phyloP scores from a whole-genome alignment of 768 basidiomycete genomes.

The Scleroderma citrinum region DNA sequence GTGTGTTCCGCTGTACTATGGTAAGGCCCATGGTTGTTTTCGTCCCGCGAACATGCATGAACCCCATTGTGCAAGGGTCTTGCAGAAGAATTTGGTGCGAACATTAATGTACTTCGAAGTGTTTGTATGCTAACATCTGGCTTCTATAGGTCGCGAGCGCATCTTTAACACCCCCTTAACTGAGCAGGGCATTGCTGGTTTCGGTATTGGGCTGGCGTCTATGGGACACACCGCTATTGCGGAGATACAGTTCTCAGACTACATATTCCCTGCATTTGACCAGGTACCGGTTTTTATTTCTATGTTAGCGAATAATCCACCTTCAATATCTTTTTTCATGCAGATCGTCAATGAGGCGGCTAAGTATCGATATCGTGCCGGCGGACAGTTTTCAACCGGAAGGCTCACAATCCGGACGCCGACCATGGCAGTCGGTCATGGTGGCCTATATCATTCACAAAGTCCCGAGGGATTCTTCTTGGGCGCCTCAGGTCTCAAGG shows the following conservation, averaged over 20 bases:
- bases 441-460: slow-evolving; percentile 91
- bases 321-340: not conserved
- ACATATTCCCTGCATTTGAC: slow-evolving; percentile 93
- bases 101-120: not conserved
- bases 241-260: slow-evolving; percentile 88
- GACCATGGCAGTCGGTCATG: slow-evolving; percentile 90
- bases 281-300: slow-evolving; percentile 49
- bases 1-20: slow-evolving; percentile 93
- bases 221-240: slow-evolving; percentile 96
- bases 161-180: slow-evolving; percentile 95
- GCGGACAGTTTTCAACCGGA: slow-evolving; percentile 78
- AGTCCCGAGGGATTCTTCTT: slow-evolving; percentile 94
- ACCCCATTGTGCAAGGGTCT: slow-evolving; percentile 50
- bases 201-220: slow-evolving; percentile 84
- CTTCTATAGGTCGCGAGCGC: slow-evolving; percentile 65
- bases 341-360: slow-evolving; percentile 94
- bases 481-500: slow-evolving; percentile 86
- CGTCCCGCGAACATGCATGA: slow-evolving; percentile 2
- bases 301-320: not conserved
- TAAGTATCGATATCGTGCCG: slow-evolving; percentile 87
- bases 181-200: slow-evolving; percentile 92
- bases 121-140: slow-evolving; percentile 3
- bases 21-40: slow-evolving; percentile 35
- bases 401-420: slow-evolving; percentile 79
- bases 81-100: slow-evolving; percentile 84